phyloP scores from a whole-genome alignment of 202 grass and related monocot species.

The Saccharum hybrid region DNA sequence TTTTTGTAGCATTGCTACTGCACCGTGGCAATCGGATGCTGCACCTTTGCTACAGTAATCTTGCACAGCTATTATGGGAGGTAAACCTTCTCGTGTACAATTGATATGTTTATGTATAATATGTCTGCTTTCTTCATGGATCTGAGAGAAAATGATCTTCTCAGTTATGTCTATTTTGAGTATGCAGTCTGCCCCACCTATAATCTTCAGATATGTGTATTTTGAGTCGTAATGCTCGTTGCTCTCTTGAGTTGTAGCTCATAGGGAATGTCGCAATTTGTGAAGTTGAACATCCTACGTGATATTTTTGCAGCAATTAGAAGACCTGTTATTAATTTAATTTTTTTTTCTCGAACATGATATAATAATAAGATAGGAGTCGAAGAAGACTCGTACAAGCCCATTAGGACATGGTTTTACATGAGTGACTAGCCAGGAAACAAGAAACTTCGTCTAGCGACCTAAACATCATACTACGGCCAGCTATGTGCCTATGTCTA shows the following conservation, averaged over 20 bases:
- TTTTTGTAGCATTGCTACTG: constrained; percentile 33
- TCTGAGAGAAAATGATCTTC: neutral
- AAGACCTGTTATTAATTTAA: constrained; percentile 8
- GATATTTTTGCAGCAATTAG: constrained; percentile 26
- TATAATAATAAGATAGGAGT: neutral
- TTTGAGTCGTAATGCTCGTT: neutral
- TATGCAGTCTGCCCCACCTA: neutral
- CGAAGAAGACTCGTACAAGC: neutral
- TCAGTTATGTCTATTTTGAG: neutral
- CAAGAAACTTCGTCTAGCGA: neutral
- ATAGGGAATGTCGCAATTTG: neutral
- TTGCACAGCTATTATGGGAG: neutral
- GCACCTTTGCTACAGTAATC: neutral
- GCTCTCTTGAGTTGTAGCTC: neutral
- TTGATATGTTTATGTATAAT: neutral
- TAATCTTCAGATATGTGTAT: neutral
- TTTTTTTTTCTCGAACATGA: too few species aligned
- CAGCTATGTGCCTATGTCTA: neutral
- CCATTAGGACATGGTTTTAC: neutral
- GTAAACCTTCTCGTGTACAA: neutral
- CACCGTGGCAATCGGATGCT: constrained; percentile 29
- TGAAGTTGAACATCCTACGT: neutral
- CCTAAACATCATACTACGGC: neutral
- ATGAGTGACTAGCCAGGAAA: neutral
- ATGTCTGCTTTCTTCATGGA: neutral